phyloP scores from a whole-genome alignment of 805 yeast genomes.

The Starmerella sp. region DNA sequence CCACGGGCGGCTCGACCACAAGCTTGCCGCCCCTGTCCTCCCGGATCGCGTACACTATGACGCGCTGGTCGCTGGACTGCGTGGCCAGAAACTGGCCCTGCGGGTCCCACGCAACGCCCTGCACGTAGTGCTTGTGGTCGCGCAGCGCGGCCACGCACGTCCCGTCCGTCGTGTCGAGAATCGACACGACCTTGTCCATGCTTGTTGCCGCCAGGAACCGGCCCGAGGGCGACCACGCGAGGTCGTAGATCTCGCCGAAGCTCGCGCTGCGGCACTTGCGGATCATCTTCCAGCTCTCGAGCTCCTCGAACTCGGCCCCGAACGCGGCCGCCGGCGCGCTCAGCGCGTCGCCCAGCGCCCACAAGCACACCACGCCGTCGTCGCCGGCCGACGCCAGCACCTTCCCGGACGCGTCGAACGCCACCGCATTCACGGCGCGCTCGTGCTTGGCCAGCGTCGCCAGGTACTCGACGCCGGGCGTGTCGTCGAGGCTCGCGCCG shows the following conservation, averaged over 20 bases:
- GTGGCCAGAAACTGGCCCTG: constrained; percentile 62
- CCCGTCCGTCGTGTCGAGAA: constrained; percentile 51
- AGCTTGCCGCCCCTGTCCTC: background rate
- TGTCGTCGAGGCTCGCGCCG: constrained; percentile 17
- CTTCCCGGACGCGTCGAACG: constrained; percentile 64
- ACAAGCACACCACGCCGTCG: constrained; percentile 77
- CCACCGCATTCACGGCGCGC: constrained; percentile 85
- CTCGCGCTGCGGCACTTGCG: constrained; percentile 37
- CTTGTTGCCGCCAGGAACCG: constrained; percentile 72
- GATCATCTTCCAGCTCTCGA: constrained; percentile 62
- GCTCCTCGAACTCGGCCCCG: constrained; percentile 42
- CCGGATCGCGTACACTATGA: constrained; percentile 50
- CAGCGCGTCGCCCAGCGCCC: constrained; percentile 40
- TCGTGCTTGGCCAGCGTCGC: constrained; percentile 79
- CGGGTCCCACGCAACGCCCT: constrained; percentile 97
- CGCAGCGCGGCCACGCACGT: constrained; percentile 46
- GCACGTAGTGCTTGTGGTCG: constrained; percentile 82
- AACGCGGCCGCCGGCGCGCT: constrained; percentile 30
- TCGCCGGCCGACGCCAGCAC: constrained; percentile 85
- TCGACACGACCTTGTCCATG: constrained; percentile 74
- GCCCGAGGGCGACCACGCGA: constrained; percentile 86
- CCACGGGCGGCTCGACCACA: background rate
- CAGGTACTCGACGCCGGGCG: constrained; percentile 49
- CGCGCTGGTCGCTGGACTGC: constrained; percentile 80
- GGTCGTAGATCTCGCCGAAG: constrained; percentile 73